Evolutionary conservation across 345 rosid species (phyloP).

Genomic region (Eucalyptus regnans): DNA sequence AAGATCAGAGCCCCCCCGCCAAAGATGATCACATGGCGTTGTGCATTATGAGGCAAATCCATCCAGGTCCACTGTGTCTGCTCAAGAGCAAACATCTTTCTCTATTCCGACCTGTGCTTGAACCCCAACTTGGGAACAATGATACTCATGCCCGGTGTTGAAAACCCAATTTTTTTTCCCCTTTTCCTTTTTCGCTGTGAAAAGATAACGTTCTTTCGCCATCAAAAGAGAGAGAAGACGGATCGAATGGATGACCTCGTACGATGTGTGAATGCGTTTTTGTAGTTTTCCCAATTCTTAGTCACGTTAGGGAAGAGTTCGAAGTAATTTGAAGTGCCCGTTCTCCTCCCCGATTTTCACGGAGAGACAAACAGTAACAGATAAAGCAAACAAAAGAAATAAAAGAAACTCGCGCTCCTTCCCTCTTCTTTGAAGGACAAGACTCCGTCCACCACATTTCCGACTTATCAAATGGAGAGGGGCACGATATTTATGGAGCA

Average conservation of each 20-base stretch:
- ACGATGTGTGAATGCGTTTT: neutral
- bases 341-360: neutral
- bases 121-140: slow-evolving; percentile 20
- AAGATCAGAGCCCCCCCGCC: neutral
- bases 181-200: neutral
- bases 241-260: neutral
- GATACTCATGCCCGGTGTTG: neutral
- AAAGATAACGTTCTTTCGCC: neutral
- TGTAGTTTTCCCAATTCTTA: too few relatives aligned
- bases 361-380: neutral
- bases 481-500: neutral
- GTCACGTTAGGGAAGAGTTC: too few relatives aligned
- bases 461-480: neutral
- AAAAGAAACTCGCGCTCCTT: neutral
- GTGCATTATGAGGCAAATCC: slow-evolving; percentile 49
- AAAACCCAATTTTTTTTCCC: neutral
- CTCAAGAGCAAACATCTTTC: slow-evolving; percentile 47
- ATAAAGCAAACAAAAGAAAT: neutral
- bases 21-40: slow-evolving; percentile 41
- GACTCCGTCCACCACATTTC: neutral
- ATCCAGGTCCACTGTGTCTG: slow-evolving; percentile 64
- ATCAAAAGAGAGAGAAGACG: neutral
- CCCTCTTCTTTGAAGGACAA: neutral
- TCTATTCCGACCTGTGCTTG: slow-evolving; percentile 43
- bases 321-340: too few relatives aligned